Percentiles rank a stretch among this genome's conserved stretches.
These are phyloP conservation scores for Phytophthora palmivora DNA, from an alignment of 352 stramenopile genomes.

Conservation along the genomic window DNA sequence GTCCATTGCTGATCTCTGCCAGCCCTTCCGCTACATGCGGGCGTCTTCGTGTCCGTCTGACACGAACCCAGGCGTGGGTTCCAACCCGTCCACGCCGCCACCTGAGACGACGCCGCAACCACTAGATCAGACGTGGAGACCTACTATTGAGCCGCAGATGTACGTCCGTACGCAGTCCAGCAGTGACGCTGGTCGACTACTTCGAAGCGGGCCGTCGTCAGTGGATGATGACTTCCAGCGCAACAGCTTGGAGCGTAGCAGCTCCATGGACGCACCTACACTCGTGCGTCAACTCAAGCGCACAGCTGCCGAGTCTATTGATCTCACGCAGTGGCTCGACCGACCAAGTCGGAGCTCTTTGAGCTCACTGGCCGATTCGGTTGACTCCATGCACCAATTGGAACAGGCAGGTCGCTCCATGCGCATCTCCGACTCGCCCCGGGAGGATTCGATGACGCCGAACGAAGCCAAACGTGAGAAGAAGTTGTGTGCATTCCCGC, in stretches of 20 bases:
- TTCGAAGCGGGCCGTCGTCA: conserved; percentile 7
- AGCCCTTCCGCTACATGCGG: conserved; percentile 69
- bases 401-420: conserved; percentile 49
- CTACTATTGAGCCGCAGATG: conserved; percentile 23
- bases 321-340: conserved; percentile 55
- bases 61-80: conserved; percentile 41
- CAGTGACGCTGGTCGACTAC: conserved; percentile 16
- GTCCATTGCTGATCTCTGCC: conserved; percentile 59
- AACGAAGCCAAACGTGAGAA: conserved; percentile 63
- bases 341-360: conserved; percentile 40
- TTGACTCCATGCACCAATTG: conserved; percentile 58
- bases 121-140: conserved; percentile 30
- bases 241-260: conserved; percentile 65
- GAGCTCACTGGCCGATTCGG: conserved; percentile 65
- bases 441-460: conserved; percentile 9
- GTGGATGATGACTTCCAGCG: conserved; percentile 25
- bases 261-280: conserved; percentile 59
- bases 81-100: conserved; percentile 5
- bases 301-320: conserved; percentile 37
- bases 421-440: conserved; percentile 41
- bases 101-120: not conserved
- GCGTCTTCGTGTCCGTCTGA: conserved; percentile 78
- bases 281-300: conserved; percentile 37
- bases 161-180: conserved; percentile 38
- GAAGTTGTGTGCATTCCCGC: conserved; percentile 78